Evolutionary conservation across 1,139 yeast genomes (phyloP), one percentile per base, ranked within the genome.

Genomic region (Candida sojae): DNA sequence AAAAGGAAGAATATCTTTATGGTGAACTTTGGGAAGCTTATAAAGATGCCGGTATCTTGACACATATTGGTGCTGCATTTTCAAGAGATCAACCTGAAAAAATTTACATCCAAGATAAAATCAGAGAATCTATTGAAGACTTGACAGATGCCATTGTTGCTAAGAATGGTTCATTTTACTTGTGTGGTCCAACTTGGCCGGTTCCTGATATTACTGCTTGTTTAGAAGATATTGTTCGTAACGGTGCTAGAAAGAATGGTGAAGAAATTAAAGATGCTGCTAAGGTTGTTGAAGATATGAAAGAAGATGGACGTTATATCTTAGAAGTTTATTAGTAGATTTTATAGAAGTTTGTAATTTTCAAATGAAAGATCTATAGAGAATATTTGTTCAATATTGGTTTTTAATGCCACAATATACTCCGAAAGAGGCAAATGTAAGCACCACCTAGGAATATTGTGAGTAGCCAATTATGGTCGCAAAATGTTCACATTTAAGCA

Each of bases 111-210:
- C 98, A 93, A 73, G 97, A 93, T 69, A 86, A 87, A 67, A 92
- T 93, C 64, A 82, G 92, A 62, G 91, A 90, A 63, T 80, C 83
- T 52, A 73, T 90, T 61, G 80, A 76, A 49, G 85, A 81, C 35
- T 79, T 93, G 68, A 87, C 88, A 48, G 88, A 83, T 48, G 95
- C 97, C 33, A 82, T 92, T 67, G 86, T 86, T 43, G 72, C 74
- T 52, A 80, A 91, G 70, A 75, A 86, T 48, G 99, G 98, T 50
- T 85, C 91, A 25, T 92, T 93, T 81, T 93, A 93, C 73, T 79
- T 93, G 64, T 93, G 99, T 83, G 99, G 99, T 55, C 98, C 98
- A 41, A 93, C 98, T 1, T 93, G 99, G 99, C 99, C 99, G 29
- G 98, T 93, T 60, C 97, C 98, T 13, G 97, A 92, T 67, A 88